Evolutionary conservation across 2,329 filamentous ascomycete genomes (phyloP).

Genomic region (Exophiala mesophila): DNA sequence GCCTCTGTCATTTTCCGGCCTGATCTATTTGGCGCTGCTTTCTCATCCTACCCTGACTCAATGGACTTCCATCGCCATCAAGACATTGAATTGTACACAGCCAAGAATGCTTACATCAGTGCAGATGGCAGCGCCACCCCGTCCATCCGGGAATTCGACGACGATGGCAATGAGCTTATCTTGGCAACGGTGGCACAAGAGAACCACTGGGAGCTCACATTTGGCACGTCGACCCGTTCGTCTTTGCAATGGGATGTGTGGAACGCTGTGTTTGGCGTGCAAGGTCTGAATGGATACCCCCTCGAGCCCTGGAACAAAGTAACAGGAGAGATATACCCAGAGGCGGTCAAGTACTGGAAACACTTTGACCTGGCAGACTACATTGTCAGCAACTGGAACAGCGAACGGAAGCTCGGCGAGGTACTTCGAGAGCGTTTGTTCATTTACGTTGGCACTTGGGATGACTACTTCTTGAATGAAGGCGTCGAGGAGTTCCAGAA

Average conservation of each 20-base stretch:
- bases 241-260: slow-evolving; percentile 16
- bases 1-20: slow-evolving; percentile 13
- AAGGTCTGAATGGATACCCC: slow-evolving; percentile 12
- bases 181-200: slow-evolving; percentile 11
- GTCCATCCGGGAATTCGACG: slow-evolving; percentile 13
- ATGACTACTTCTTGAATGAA: slow-evolving; percentile 15
- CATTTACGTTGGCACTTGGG: slow-evolving; percentile 15
- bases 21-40: slow-evolving; percentile 13
- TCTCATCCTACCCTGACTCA: slow-evolving; percentile 13
- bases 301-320: slow-evolving; percentile 18
- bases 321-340: slow-evolving; percentile 15
- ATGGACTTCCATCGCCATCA: slow-evolving; percentile 15
- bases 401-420: slow-evolving; percentile 12
- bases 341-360: slow-evolving; percentile 15
- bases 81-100: slow-evolving; percentile 12
- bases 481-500: slow-evolving; percentile 15
- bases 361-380: slow-evolving; percentile 13
- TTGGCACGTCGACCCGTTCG: slow-evolving; percentile 10
- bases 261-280: slow-evolving; percentile 16
- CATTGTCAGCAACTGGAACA: slow-evolving; percentile 15
- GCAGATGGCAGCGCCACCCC: slow-evolving; percentile 10
- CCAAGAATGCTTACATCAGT: slow-evolving; percentile 9
- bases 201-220: slow-evolving; percentile 17
- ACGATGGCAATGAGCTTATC: slow-evolving; percentile 8
- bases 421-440: slow-evolving; percentile 4